These are phyloP conservation scores for Prunus padus DNA, from an alignment of 306 rosid genomes.

Conservation along the genomic window DNA sequence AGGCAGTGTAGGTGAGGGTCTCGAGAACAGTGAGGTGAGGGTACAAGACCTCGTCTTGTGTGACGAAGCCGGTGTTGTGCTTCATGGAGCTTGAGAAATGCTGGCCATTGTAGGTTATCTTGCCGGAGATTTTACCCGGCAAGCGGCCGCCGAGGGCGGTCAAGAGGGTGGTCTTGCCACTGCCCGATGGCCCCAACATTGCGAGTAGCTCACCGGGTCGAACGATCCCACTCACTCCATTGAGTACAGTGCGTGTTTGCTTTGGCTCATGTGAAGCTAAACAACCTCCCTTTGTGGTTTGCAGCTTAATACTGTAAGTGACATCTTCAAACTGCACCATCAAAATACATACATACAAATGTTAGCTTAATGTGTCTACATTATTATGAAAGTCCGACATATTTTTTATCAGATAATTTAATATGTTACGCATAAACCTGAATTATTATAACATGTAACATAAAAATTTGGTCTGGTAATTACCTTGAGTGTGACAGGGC, in stretches of 20 bases:
- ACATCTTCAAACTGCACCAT: constrained; percentile 73
- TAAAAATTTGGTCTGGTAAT: neutral
- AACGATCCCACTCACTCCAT: constrained; percentile 63
- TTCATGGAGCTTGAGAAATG: constrained; percentile 46
- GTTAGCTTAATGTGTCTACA: neutral
- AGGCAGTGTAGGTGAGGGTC: constrained; percentile 62
- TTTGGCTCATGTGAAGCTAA: constrained; percentile 35
- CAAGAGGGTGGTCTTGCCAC: constrained; percentile 83
- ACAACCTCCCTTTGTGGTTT: constrained; percentile 28
- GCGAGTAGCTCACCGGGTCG: constrained; percentile 75
- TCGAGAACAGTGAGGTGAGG: constrained; percentile 82
- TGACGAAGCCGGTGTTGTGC: constrained; percentile 67
- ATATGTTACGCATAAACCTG: neutral
- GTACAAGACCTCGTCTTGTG: constrained; percentile 77
- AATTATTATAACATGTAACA: neutral
- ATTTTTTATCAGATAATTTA: neutral
- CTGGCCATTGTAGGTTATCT: constrained; percentile 63
- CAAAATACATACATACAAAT: neutral
- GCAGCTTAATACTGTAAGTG: constrained; percentile 43
- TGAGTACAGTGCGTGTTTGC: constrained; percentile 42
- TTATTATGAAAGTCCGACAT: neutral
- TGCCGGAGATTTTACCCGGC: constrained; percentile 60
- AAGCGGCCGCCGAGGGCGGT: constrained; percentile 70
- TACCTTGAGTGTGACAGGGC: constrained; percentile 71
- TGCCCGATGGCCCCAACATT: constrained; percentile 91